These are phyloP conservation scores for Tilletia setariae DNA, from an alignment of 1,284 basidiomycete genomes.

Conservation along the genomic window DNA sequence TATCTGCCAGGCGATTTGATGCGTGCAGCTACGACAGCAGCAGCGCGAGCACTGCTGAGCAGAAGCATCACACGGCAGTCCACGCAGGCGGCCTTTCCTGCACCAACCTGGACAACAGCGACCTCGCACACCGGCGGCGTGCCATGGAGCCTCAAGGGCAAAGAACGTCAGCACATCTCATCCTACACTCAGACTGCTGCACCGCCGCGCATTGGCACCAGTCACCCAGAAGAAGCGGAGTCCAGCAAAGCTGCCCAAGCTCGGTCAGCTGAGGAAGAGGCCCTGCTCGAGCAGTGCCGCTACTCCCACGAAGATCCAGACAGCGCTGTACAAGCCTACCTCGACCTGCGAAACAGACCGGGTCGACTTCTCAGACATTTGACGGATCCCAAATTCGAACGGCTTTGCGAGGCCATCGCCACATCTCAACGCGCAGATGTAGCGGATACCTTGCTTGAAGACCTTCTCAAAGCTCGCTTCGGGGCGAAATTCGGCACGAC, in stretches of 20 bases:
- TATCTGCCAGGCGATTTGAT: neutral
- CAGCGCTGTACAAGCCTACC: neutral
- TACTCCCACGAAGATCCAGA: neutral
- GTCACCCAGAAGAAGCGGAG: neutral
- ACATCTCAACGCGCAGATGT: neutral
- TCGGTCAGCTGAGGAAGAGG: neutral
- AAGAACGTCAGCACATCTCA: neutral
- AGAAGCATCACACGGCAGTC: no score
- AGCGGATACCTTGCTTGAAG: neutral
- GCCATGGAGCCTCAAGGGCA: conserved; percentile 1
- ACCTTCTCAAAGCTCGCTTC: neutral
- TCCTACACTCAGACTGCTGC: neutral
- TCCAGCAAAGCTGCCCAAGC: neutral
- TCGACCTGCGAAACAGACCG: neutral
- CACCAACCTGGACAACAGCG: no score
- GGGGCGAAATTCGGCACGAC: neutral
- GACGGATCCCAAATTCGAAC: conserved; percentile 3
- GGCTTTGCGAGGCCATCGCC: conserved; percentile 1
- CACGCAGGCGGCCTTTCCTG: no score
- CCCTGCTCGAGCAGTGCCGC: neutral
- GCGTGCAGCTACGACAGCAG: neutral
- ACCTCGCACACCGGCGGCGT: neutral
- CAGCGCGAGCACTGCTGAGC: neutral
- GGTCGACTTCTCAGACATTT: neutral
- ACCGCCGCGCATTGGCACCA: neutral